Evolutionary conservation across 2,329 filamentous ascomycete genomes (phyloP).

Genomic region (Stemphylium vesicarium): DNA sequence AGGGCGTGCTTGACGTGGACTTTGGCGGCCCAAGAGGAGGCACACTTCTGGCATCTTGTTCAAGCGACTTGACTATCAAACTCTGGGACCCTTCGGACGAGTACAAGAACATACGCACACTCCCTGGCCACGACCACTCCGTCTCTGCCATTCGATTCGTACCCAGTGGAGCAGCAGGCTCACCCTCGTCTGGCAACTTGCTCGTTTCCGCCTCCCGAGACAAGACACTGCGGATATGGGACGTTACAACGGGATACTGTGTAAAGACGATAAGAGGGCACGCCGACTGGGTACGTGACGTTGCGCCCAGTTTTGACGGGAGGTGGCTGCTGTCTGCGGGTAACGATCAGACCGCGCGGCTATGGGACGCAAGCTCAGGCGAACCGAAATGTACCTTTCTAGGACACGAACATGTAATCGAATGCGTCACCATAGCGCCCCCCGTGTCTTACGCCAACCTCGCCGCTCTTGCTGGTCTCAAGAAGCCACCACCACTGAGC

Average conservation of each 20-base stretch:
- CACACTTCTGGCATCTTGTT: constrained; percentile 82
- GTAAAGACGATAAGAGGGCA: constrained; percentile 89
- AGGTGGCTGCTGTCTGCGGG: constrained; percentile 82
- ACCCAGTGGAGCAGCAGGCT: constrained; percentile 78
- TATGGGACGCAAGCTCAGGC: constrained; percentile 82
- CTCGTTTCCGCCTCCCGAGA: constrained; percentile 87
- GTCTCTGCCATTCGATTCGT: constrained; percentile 89
- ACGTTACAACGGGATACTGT: constrained; percentile 90
- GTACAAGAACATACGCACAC: constrained; percentile 92
- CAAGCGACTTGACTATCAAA: constrained; percentile 90
- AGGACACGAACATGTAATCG: constrained; percentile 84
- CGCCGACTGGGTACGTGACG: constrained; percentile 88
- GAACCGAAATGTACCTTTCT: constrained; percentile 81
- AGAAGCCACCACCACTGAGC: constrained; percentile 76
- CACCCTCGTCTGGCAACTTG: constrained; percentile 80
- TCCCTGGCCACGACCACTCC: constrained; percentile 90
- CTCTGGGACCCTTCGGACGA: constrained; percentile 91
- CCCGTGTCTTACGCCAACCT: constrained; percentile 78
- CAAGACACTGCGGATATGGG: constrained; percentile 86
- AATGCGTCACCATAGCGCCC: constrained; percentile 88
- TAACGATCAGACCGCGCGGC: constrained; percentile 78
- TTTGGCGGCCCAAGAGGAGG: constrained; percentile 84
- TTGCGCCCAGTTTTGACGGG: constrained; percentile 81
- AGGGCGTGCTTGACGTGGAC: constrained; percentile 85
- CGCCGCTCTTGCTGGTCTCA: constrained; percentile 77